Conservation (phyloP, 1,284 basidiomycete species). For the Trichosporon coremiiforme region DNA sequence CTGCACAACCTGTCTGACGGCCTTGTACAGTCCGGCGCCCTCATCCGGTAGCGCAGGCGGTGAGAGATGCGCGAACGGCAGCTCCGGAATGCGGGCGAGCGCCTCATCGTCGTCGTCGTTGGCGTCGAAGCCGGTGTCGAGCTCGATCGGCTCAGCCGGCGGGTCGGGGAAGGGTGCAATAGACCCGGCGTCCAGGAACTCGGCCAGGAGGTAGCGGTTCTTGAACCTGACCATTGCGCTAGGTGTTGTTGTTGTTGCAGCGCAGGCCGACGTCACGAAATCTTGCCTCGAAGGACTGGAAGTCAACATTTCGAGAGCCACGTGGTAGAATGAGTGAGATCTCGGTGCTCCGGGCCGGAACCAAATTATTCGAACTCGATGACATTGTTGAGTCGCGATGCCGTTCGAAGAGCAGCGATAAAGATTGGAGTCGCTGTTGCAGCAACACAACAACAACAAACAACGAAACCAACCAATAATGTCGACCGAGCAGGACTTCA, state of each 20-base stretch:
- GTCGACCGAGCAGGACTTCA: slow-evolving; percentile 47
- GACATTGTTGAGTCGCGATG: neutral
- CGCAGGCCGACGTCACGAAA: slow-evolving; percentile 2
- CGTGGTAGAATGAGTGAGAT: neutral
- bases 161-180: slow-evolving; percentile 28
- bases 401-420: neutral
- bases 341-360: neutral
- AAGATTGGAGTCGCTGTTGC: neutral
- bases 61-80: slow-evolving; percentile 40
- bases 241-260: slow-evolving; percentile 9
- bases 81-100: slow-evolving; percentile 32
- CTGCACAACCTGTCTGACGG: slow-evolving; percentile 39
- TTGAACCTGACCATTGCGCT: slow-evolving; percentile 53
- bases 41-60: slow-evolving; percentile 33
- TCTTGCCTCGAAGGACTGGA: neutral
- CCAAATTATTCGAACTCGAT: slow-evolving; percentile 5
- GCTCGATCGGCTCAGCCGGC: slow-evolving; percentile 14
- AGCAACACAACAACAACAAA: neutral
- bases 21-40: slow-evolving; percentile 37
- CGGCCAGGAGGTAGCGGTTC: slow-evolving; percentile 54
- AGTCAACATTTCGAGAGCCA: neutral
- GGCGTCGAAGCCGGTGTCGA: slow-evolving; percentile 19
- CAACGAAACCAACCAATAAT: slow-evolving; percentile 25
- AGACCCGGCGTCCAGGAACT: slow-evolving; percentile 45
- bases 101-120: slow-evolving; percentile 31